A percentile compares a stretch with the other conserved stretches of the same genome.
phyloP scores from a whole-genome alignment of 2,329 filamentous ascomycete species.

The Clonostachys chloroleuca region DNA sequence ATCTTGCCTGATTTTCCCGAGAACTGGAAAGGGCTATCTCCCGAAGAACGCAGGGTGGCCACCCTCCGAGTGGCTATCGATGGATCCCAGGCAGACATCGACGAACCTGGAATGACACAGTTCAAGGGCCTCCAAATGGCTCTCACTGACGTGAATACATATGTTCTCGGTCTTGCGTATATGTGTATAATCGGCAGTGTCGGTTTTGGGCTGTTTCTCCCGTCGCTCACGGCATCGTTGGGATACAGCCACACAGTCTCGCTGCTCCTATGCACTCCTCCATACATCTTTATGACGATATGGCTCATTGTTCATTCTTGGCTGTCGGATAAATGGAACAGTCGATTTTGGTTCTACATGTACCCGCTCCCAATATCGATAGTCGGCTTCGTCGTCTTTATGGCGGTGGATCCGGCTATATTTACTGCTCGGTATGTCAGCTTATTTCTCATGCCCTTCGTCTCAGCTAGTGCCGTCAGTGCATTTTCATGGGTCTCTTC shows the following conservation, averaged over 20 bases:
- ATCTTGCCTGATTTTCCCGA: conserved; percentile 50
- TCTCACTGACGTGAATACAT: conserved; percentile 56
- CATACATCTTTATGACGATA: conserved; percentile 56
- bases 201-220: conserved; percentile 7
- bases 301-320: conserved; percentile 49
- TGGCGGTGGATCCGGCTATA: conserved; percentile 36
- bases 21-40: conserved; percentile 52
- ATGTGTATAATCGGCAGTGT: conserved; percentile 23
- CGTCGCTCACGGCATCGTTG: conserved; percentile 43
- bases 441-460: conserved; percentile 39
- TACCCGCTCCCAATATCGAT: conserved; percentile 46
- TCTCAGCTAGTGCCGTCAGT: conserved; percentile 50
- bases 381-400: conserved; percentile 54
- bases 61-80: conserved; percentile 45
- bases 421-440: conserved; percentile 45
- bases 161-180: conserved; percentile 46
- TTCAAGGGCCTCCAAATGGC: conserved; percentile 53
- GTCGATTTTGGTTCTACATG: conserved; percentile 7
- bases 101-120: conserved; percentile 43
- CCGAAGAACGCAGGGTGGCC: conserved; percentile 23
- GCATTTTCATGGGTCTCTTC: conserved; percentile 43
- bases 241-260: conserved; percentile 47
- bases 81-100: conserved; percentile 49
- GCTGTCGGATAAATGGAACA: conserved; percentile 37
- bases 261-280: conserved; percentile 50